Percentiles rank a stretch among this genome's conserved stretches.
Evolutionary conservation across 2,329 filamentous ascomycete genomes (phyloP).

Genomic region (Delphinella strobiligena): DNA sequence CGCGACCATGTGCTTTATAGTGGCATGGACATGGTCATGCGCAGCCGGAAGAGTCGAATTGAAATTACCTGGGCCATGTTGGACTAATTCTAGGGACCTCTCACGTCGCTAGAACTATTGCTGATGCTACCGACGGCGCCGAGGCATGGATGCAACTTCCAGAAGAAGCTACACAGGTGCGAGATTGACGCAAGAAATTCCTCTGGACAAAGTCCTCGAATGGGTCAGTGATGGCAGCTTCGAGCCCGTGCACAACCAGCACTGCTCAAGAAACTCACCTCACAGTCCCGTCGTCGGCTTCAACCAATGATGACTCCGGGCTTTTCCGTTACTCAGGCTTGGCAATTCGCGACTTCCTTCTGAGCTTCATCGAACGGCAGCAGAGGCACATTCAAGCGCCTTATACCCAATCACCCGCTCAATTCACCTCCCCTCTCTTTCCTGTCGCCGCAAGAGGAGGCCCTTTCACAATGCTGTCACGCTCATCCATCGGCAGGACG

Average conservation of each 20-base stretch:
- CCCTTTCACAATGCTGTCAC: conserved; percentile 47
- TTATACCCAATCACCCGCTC: conserved; percentile 7
- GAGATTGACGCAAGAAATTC: too few species aligned
- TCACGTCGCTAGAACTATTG: conserved; percentile 22
- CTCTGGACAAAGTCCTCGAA: too few species aligned
- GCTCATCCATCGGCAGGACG: conserved; percentile 51
- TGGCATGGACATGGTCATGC: not conserved
- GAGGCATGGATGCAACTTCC: conserved; percentile 16
- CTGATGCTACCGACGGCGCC: conserved; percentile 16
- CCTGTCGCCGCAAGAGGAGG: conserved; percentile 13
- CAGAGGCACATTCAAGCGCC: not conserved
- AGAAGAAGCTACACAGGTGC: not conserved
- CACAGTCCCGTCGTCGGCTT: too few species aligned
- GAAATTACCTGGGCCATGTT: conserved; percentile 11
- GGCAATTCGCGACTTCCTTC: not conserved
- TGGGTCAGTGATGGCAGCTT: too few species aligned
- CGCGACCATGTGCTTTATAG: conserved; percentile 6
- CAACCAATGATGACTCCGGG: not conserved
- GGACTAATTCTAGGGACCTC: conserved; percentile 22
- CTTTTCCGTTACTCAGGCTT: not conserved
- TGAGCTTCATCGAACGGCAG: not conserved
- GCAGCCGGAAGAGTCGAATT: not conserved
- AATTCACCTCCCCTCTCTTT: conserved; percentile 12
- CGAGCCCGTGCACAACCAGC: not conserved
- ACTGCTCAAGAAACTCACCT: not conserved